These are phyloP conservation scores for Trypanosoma avium DNA, from an alignment of 208 protist genomes.

Conservation along the genomic window DNA sequence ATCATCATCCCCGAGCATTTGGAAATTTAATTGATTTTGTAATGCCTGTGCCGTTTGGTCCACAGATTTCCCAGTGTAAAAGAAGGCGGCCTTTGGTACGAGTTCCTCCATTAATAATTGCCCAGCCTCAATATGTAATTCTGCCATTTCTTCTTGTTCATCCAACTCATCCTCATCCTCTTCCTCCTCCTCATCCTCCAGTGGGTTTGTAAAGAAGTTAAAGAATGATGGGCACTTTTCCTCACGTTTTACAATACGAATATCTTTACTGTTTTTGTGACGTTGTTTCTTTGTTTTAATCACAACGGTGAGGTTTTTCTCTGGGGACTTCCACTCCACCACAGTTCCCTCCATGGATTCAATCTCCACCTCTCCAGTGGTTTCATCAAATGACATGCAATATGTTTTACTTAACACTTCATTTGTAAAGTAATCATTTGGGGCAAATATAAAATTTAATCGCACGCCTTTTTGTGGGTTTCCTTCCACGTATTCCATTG, in stretches of 20 bases:
- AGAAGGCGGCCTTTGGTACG: slow-evolving; percentile 85
- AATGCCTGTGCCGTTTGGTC: slow-evolving; percentile 55
- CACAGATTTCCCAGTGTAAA: slow-evolving; percentile 86
- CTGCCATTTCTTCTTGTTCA: slow-evolving; percentile 45
- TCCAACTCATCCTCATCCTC: slow-evolving; percentile 29
- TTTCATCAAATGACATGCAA: slow-evolving; percentile 72
- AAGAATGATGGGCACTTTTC: slow-evolving; percentile 92
- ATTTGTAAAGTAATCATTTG: slow-evolving; percentile 93
- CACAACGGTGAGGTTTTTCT: slow-evolving; percentile 83
- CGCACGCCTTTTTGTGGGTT: slow-evolving; percentile 67
- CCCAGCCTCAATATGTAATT: slow-evolving; percentile 81
- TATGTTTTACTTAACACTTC: slow-evolving; percentile 89
- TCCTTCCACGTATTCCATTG: slow-evolving; percentile 41
- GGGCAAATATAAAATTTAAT: slow-evolving; percentile 84
- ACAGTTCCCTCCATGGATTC: slow-evolving; percentile 63
- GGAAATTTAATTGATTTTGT: slow-evolving; percentile 31
- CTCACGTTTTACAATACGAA: slow-evolving; percentile 77
- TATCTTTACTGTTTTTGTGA: slow-evolving; percentile 82
- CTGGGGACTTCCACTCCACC: slow-evolving; percentile 80
- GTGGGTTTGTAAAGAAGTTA: slow-evolving; percentile 89
- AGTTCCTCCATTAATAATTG: slow-evolving; percentile 72
- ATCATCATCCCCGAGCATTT: slow-evolving; percentile 31
- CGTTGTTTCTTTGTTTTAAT: slow-evolving; percentile 90
- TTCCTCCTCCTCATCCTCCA: slow-evolving; percentile 34
- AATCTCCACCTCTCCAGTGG: slow-evolving; percentile 70